Conservation (phyloP, 148 eudicot species). For the Silene conica region DNA sequence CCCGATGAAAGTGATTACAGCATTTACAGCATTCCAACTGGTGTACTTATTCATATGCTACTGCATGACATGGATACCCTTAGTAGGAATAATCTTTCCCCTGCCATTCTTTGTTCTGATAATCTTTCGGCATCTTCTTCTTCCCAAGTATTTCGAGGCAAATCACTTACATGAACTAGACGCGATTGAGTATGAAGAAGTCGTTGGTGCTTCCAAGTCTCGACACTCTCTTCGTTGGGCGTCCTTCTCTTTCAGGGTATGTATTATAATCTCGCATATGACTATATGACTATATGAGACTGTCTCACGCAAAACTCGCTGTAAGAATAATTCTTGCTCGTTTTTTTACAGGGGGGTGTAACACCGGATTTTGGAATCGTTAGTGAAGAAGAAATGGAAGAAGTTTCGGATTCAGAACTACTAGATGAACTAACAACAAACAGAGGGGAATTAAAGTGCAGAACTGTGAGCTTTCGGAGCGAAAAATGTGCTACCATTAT, state of each 20-base stretch:
- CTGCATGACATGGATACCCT: slow-evolving; percentile 74
- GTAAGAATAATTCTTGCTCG: not conserved
- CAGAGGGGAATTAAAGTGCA: slow-evolving; percentile 47
- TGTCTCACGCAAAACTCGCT: not conserved
- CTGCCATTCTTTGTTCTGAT: slow-evolving; percentile 57
- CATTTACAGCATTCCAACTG: slow-evolving; percentile 49
- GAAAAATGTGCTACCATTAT: slow-evolving; percentile 18
- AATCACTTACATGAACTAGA: slow-evolving; percentile 54
- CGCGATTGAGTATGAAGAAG: slow-evolving; percentile 66
- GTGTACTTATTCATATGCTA: slow-evolving; percentile 52
- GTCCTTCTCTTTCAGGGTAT: slow-evolving; percentile 17
- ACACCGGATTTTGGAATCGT: not conserved
- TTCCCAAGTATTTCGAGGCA: slow-evolving; percentile 44
- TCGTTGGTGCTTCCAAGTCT: slow-evolving; percentile 11
- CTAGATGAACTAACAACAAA: slow-evolving; percentile 49
- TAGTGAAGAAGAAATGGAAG: slow-evolving; percentile 26
- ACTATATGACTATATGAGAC: too few species aligned
- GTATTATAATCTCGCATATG: not conserved
- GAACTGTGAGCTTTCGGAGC: slow-evolving; percentile 29
- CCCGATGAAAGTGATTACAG: slow-evolving; percentile 42
- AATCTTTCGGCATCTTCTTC: slow-evolving; percentile 39
- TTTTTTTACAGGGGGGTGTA: slow-evolving; percentile 11
- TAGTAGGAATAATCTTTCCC: slow-evolving; percentile 65
- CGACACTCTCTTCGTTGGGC: slow-evolving; percentile 12
- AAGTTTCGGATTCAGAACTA: slow-evolving; percentile 33